phyloP scores from a whole-genome alignment of 2,329 filamentous ascomycete genomes.

The Cadophora sp. region DNA sequence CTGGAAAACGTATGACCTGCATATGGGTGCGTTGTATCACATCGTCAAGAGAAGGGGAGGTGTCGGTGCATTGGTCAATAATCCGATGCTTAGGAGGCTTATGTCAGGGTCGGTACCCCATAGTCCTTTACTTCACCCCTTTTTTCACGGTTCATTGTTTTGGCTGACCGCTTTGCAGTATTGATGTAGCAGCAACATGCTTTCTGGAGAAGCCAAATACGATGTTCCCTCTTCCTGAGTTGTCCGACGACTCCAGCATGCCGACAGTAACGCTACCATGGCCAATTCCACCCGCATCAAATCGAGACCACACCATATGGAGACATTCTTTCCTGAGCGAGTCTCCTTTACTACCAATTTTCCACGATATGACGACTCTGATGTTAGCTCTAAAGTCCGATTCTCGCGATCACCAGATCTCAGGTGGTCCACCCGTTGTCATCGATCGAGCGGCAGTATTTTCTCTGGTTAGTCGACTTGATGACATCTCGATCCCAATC shows the following conservation, averaged over 20 bases:
- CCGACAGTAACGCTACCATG: conserved; percentile 6
- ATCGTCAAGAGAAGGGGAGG: conserved; percentile 13
- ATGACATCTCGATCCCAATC: background rate
- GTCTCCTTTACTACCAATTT: conserved; percentile 3
- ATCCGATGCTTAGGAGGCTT: conserved; percentile 11
- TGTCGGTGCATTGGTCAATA: background rate
- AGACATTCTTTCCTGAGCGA: background rate
- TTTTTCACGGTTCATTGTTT: no score
- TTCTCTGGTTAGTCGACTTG: background rate
- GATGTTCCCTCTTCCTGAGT: conserved; percentile 3
- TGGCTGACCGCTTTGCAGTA: background rate
- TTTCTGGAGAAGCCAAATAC: conserved; percentile 9
- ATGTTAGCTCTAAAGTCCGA: conserved; percentile 10
- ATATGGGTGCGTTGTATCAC: conserved; percentile 1
- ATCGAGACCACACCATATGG: conserved; percentile 3
- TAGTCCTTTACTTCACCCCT: background rate
- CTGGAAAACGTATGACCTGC: conserved; percentile 9
- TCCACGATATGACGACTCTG: conserved; percentile 6
- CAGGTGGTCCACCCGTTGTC: no score
- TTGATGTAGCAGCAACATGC: conserved; percentile 14
- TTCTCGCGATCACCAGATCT: background rate
- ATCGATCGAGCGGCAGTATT: background rate
- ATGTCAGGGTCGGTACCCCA: conserved; percentile 2
- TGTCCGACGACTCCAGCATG: background rate
- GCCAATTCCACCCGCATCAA: conserved; percentile 7